Evolutionary conservation across 257 asterid species (phyloP).

Genomic region (Capsicum pubescens): DNA sequence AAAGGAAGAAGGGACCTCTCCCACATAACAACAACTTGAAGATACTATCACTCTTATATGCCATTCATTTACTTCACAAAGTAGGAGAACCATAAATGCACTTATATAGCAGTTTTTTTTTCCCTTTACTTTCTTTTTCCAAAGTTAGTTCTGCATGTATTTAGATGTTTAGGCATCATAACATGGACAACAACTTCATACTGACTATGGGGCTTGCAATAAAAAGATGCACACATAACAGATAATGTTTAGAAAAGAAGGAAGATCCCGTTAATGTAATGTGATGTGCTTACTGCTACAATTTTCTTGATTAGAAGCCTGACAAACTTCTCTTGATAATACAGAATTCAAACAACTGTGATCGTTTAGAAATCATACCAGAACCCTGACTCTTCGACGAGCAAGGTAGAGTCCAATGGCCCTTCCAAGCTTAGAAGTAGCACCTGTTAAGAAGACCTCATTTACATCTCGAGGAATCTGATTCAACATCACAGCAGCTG

Average conservation of each 20-base stretch:
- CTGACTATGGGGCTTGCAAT: background rate
- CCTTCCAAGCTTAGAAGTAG: conserved; percentile 94
- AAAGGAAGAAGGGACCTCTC: background rate
- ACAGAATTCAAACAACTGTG: background rate
- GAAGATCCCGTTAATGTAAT: background rate
- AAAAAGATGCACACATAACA: background rate
- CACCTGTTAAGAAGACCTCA: conserved; percentile 88
- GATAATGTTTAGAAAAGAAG: background rate
- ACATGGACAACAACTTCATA: background rate
- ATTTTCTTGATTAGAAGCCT: background rate
- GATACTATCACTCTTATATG: background rate
- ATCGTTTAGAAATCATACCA: conserved; percentile 50
- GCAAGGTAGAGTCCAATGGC: conserved; percentile 87
- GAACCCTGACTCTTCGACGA: conserved; percentile 63
- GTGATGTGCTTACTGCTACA: background rate
- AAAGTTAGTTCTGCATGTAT: no score
- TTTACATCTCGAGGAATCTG: conserved; percentile 69
- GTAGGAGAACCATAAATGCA: background rate
- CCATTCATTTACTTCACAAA: background rate
- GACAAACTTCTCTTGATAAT: background rate
- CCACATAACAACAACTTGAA: background rate
- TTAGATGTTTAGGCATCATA: background rate
- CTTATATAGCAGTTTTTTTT: no score
- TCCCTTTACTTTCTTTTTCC: no score
- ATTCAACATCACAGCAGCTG: conserved; percentile 84